These are phyloP conservation scores for Ziziphus jujuba DNA, from an alignment of 306 rosid species.

Conservation along the genomic window DNA sequence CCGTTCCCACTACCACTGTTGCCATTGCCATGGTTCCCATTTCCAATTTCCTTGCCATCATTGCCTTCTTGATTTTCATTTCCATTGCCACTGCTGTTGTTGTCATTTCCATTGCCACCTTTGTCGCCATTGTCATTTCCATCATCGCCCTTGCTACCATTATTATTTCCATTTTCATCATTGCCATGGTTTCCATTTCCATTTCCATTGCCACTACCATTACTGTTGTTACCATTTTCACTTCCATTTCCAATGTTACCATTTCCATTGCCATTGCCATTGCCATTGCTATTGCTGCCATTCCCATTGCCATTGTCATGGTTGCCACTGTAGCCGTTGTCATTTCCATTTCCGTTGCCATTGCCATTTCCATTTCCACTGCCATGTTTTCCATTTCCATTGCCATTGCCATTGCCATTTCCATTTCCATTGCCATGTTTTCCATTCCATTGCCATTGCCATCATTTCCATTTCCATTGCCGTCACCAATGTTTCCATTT, in stretches of 20 bases:
- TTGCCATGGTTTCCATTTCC: background rate
- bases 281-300: background rate
- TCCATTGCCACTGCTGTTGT: background rate
- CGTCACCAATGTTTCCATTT: background rate
- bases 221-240: background rate
- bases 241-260: no score
- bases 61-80: background rate
- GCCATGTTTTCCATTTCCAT: background rate
- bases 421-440: conserved; percentile 1
- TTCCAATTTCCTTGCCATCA: background rate
- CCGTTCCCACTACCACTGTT: background rate
- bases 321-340: no score
- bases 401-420: background rate
- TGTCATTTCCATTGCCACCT: background rate
- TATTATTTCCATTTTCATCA: background rate
- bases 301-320: conserved; percentile 8
- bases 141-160: background rate
- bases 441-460: background rate
- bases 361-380: background rate
- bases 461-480: background rate
- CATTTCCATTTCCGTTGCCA: background rate
- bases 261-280: background rate
- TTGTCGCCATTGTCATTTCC: background rate
- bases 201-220: background rate
- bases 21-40: background rate